Evolutionary conservation across 257 asterid species (phyloP).

Genomic region (Solanum virginianum): DNA sequence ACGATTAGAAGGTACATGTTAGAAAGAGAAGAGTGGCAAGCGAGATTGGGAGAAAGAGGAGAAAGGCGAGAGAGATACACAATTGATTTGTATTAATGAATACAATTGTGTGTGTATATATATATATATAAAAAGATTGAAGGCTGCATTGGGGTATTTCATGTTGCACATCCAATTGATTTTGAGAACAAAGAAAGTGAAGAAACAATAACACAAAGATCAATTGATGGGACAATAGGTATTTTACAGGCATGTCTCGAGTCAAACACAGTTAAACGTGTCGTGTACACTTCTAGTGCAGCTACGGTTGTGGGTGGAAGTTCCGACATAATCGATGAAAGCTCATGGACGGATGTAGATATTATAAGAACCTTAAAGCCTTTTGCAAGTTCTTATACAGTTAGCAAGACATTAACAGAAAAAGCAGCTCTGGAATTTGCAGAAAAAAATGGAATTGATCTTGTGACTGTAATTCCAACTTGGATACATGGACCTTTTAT

Average conservation of each 20-base stretch:
- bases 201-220: constrained; percentile 14
- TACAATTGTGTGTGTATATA: no score
- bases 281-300: constrained; percentile 39
- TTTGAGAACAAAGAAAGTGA: constrained; percentile 31
- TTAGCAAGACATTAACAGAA: constrained; percentile 40
- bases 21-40: no score
- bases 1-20: no score
- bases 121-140: constrained; percentile 6
- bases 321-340: constrained; percentile 15
- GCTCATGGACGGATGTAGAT: constrained; percentile 17
- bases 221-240: constrained; percentile 13
- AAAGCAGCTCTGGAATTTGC: constrained; percentile 35
- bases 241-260: constrained; percentile 35
- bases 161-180: constrained; percentile 60
- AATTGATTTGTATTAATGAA: no score
- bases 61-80: no score
- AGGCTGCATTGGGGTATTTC: constrained; percentile 63
- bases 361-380: neutral
- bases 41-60: no score
- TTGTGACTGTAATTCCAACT: constrained; percentile 35
- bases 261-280: constrained; percentile 31
- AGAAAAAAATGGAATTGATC: constrained; percentile 32
- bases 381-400: constrained; percentile 17
- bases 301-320: constrained; percentile 1
- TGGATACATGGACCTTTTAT: constrained; percentile 48